These are phyloP conservation scores for Actinomortierella ambigua DNA, from an alignment of 371 early-diverging fungal species.

Conservation along the genomic window DNA sequence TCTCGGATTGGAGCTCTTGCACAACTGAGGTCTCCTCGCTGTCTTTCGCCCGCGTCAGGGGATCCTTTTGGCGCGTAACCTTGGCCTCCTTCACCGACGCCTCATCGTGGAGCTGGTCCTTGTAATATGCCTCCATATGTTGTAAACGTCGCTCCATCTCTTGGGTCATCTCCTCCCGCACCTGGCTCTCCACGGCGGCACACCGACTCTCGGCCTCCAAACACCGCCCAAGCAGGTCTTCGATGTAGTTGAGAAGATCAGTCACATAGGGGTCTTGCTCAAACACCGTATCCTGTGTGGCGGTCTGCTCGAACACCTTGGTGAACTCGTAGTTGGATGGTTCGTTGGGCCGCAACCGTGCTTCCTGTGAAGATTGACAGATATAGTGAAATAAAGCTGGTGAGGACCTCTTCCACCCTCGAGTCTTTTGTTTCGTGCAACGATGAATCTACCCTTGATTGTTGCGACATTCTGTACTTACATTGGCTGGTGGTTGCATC, in stretches of 20 bases:
- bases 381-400: no score
- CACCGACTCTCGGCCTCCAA: conserved; percentile 60
- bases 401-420: neutral
- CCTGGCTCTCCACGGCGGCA: conserved; percentile 58
- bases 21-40: no score
- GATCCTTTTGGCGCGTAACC: no score
- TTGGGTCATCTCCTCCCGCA: conserved; percentile 55
- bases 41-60: no score
- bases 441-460: neutral
- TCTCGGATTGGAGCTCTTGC: no score
- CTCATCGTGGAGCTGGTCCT: conserved; percentile 1
- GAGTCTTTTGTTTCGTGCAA: neutral
- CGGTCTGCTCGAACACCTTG: conserved; percentile 59
- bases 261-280: conserved; percentile 55
- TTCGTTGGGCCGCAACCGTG: conserved; percentile 49
- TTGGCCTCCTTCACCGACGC: conserved; percentile 34
- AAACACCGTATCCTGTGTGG: conserved; percentile 61
- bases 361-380: neutral
- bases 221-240: conserved; percentile 60
- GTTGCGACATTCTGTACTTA: conserved; percentile 1
- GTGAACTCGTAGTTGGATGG: conserved; percentile 68
- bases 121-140: conserved; percentile 39
- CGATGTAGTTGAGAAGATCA: conserved; percentile 48
- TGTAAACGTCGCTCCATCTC: conserved; percentile 53
- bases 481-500: conserved; percentile 24